phyloP scores from a whole-genome alignment of 768 basidiomycete species.

The Hericium coralloides region DNA sequence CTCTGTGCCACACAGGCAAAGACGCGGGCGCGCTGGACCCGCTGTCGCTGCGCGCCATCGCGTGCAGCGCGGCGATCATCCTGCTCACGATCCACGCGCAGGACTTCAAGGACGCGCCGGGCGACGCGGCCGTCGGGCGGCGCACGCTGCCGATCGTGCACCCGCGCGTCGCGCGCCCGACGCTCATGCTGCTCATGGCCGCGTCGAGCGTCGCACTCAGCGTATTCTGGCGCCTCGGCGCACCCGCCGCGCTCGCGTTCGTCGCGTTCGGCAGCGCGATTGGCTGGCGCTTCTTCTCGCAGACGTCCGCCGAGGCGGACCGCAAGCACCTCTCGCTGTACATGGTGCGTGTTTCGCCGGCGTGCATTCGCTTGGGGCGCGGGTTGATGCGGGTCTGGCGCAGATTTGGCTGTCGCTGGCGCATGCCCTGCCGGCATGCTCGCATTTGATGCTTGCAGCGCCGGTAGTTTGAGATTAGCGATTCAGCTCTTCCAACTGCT shows the following conservation, averaged over 20 bases:
- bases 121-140: slow-evolving; percentile 15
- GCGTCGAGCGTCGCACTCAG: slow-evolving; percentile 5
- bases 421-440: not conserved
- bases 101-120: slow-evolving; percentile 19
- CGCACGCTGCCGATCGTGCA: slow-evolving; percentile 15
- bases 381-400: not conserved
- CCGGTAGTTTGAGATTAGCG: not conserved
- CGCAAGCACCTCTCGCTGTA: not conserved
- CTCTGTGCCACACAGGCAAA: not conserved
- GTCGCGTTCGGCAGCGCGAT: not conserved
- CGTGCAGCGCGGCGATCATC: slow-evolving; percentile 14
- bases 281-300: not conserved
- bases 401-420: not conserved
- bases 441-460: not conserved
- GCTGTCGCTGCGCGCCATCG: not conserved
- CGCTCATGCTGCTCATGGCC: slow-evolving; percentile 5
- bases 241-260: not conserved
- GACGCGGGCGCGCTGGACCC: not conserved
- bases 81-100: slow-evolving; percentile 20
- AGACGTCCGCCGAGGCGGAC: not conserved
- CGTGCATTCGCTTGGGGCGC: too few relatives aligned
- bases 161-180: slow-evolving; percentile 8
- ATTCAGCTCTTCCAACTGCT: too few relatives aligned
- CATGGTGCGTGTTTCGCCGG: not conserved
- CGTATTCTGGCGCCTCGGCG: not conserved